Conservation (phyloP, 306 rosid genomes). For the Begonia masoniana region DNA sequence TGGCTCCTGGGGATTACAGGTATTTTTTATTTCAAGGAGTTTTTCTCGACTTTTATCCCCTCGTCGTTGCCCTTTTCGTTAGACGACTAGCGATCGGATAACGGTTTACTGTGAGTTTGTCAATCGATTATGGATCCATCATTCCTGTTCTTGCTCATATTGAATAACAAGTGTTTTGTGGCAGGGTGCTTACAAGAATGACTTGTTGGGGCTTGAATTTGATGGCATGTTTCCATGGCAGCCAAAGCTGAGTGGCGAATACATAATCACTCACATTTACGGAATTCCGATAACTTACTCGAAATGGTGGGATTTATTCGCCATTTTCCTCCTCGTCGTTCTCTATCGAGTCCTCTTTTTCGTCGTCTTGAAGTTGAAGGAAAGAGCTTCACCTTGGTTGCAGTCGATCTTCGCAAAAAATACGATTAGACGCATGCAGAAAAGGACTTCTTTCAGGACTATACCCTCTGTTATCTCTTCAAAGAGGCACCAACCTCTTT, state of each 20-base stretch:
- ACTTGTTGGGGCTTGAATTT: slow-evolving; percentile 75
- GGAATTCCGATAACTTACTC: slow-evolving; percentile 55
- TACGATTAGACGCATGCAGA: slow-evolving; percentile 41
- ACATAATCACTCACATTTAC: slow-evolving; percentile 37
- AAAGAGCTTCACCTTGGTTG: slow-evolving; percentile 46
- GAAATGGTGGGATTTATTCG: slow-evolving; percentile 93
- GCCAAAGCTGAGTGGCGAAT: slow-evolving; percentile 63
- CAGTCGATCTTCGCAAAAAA: slow-evolving; percentile 36
- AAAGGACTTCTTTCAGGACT: slow-evolving; percentile 72
- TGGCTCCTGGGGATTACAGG: slow-evolving; percentile 92
- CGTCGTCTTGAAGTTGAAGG: slow-evolving; percentile 59
- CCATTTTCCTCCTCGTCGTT: slow-evolving; percentile 39
- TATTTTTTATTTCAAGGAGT: too few relatives aligned
- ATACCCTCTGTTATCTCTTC: slow-evolving; percentile 38
- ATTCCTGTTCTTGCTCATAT: too few relatives aligned
- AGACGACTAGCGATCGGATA: too few relatives aligned
- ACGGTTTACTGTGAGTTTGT: too few relatives aligned
- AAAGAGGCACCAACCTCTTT: slow-evolving; percentile 51
- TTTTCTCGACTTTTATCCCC: too few relatives aligned
- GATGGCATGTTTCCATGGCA: slow-evolving; percentile 44
- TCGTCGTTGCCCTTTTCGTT: too few relatives aligned
- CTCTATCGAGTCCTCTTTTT: slow-evolving; percentile 49
- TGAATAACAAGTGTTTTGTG: too few relatives aligned
- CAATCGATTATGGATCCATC: too few relatives aligned
- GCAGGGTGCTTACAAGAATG: slow-evolving; percentile 95